phyloP scores from a whole-genome alignment of 305 asterid genomes.

The Solanum chacoense region DNA sequence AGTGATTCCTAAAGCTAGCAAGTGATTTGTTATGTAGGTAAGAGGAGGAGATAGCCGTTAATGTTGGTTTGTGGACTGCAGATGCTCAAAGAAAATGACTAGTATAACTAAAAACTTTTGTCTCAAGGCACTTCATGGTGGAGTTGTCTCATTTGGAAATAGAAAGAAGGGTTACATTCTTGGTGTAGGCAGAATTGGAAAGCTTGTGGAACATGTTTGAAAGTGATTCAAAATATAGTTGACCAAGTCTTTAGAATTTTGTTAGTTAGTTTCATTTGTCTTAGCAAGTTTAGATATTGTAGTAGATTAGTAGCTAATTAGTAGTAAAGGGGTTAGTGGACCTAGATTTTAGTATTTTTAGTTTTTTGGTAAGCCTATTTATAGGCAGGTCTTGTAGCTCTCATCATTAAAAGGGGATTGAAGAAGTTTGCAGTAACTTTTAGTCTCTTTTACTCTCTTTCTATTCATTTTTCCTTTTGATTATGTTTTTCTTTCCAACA shows the following conservation, averaged over 20 bases:
- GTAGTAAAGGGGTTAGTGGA: neutral
- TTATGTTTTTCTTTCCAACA: neutral
- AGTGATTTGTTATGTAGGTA: neutral
- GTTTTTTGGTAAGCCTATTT: neutral
- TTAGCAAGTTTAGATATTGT: neutral
- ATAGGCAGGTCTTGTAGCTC: neutral
- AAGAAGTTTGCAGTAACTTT: neutral
- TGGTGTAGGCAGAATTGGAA: neutral
- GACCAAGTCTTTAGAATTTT: neutral
- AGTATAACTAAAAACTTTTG: no score
- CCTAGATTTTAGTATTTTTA: neutral
- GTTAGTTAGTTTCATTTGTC: neutral
- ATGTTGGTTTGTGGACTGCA: neutral
- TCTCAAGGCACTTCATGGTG: neutral
- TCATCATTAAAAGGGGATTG: neutral
- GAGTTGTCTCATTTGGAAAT: neutral
- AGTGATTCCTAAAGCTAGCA: neutral
- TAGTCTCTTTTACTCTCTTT: neutral
- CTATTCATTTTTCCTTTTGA: neutral
- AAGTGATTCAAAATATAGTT: neutral
- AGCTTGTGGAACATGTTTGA: neutral
- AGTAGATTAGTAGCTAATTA: no score
- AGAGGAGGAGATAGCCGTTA: neutral
- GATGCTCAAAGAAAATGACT: neutral
- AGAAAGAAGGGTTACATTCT: neutral